Evolutionary conservation across 257 asterid genomes (phyloP), one percentile per base, ranked within the genome.

Genomic region (Handroanthus guayacan): DNA sequence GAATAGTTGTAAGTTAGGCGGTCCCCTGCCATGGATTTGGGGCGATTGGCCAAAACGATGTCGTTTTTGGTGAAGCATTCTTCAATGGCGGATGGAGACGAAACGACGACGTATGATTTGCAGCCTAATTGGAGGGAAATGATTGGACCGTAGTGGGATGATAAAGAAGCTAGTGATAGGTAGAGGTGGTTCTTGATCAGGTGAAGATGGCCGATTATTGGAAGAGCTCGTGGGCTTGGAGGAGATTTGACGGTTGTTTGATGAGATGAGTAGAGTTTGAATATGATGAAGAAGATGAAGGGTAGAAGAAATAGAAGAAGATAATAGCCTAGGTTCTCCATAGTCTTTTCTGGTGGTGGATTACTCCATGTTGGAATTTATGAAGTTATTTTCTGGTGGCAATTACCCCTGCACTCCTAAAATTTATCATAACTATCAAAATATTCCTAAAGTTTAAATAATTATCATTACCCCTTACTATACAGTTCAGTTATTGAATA

Each of bases 61-160:
- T 90, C 94, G 79, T 88, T 83, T 62, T 72, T 83, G 5, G 87
- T 81, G 87, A 90, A 82, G 77, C 93, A 90, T 75, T 90, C 93
- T 45, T 86, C 88, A 11, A 85, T 50, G 18, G 86, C 83, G 0
- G 87, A 80, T 8, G 94, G 83, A 37, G 92, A 88, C 5, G 94
- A 88, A 4, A 88, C 78, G 0, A 89, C 68, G 17, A 87, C 71
- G 14, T 84, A 18, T 0, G 87, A 67, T 45, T 63, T 71, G 76
- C 70, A 76, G 69, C 94, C 94, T 0, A 88, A 50, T 0, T 58
- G 78, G 81, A 90, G 87, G 5, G 75, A 84, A 7, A 87, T 9
- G n/a, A 89, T 67, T 0, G 86, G 88, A 34, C 96, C 94, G 43
- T 84, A 80, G 11, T 2, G 72, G 56, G 79, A 51, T 10, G 91